Base-by-base conservation (phyloP, 2,329 filamentous ascomycete species). In the Penicillium sp. region DNA sequence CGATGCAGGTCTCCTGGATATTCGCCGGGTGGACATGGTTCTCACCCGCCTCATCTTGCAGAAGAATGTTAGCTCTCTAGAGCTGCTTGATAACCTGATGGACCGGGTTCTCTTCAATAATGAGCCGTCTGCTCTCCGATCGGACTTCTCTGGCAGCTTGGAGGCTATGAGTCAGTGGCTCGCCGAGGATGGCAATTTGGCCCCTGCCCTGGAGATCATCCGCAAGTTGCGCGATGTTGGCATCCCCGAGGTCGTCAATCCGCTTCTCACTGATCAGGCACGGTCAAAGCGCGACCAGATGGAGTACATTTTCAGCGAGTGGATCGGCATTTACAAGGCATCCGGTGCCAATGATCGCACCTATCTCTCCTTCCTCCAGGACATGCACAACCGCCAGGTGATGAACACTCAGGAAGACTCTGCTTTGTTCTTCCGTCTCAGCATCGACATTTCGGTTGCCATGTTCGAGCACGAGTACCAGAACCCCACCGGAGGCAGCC, bases 291-390 rank as follows among this genome's bases (percentile, higher is more conserved):
- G 84, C 52, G 88, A 95, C 51, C 89, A 96, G 66, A 82, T 95
- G 70, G 89, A 94, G 58, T 97, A 98, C 64, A 79, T 96, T 16
- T 96, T 98, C 61, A 89, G 91, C 35, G 93, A 98, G 71, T 98
- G 93, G 93, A 80, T 91, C 23, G 83, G 85, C 49, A 78, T 96
- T 6, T 85, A 79, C 71, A 86, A 86, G 67, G 87, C 89, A 58
- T 79, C 82, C n/a, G 82, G 84, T 56, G 81, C 85, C 3, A 83
- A 85, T 3, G 85, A 89, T 51, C 86, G 85, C 61, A 80, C 84
- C 0, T 76, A 83, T 44, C 73, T 79, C 5, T 80, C 87, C 1
- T 97, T 97, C 68, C 80, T 96, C 37, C 82, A 86, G 59, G 91
- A 97, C 67, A 74, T 97, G 62, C 85, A 91, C 59, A 77, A 83